Base-by-base conservation (phyloP, 2,329 filamentous ascomycete genomes). In the Fusarium keratoplasticum region DNA sequence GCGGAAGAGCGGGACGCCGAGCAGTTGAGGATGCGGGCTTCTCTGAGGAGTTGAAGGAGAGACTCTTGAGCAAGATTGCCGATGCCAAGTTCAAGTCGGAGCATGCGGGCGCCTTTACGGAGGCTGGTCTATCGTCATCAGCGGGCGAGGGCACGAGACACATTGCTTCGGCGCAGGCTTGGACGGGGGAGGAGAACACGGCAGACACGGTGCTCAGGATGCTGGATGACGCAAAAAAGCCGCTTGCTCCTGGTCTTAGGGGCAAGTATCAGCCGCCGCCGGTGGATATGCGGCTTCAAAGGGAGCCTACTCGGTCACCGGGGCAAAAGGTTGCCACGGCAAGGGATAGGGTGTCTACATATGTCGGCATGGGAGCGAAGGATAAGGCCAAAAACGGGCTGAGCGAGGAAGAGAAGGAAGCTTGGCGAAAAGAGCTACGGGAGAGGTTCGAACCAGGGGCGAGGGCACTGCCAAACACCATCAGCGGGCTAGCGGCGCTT, bases 191-290 rank as follows among this genome's bases (percentile, higher is more conserved):
- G 14, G 96, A 98, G 83, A 86, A 85, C 6, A 84, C 92, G 2
- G 89, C 92, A 76, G 95, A 98, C 81, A 88, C 93, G 1, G 91
- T 95, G 25, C 84, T 97, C 58, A 91, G 96, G 35, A 98, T 98
- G 93, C 83, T 96, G 13, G 89, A 94, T 66, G 95, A 97, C 80
- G 89, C 94, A 29, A 90, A 90, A 69, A 95, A 95, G 78, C 93
- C 93, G 0, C 84, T 97, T 58, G 83, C 81, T 16, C 85, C 85
- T 5, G 84, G 82, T 1, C 76, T 88, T 4, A 84, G 89, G 38
- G 86, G 86, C 2, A 85, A 85, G 27, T 81, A 84, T 16, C 84
- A 84, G 52, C 84, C 86, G 0, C 82, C 86, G 10, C 83, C 86
- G 0, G 85, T 91, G 7, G 88, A 91, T 70, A 83, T 90, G 83